Conservation (phyloP, 2,329 filamentous ascomycete species). For the Diaporthe citriasiana region DNA sequence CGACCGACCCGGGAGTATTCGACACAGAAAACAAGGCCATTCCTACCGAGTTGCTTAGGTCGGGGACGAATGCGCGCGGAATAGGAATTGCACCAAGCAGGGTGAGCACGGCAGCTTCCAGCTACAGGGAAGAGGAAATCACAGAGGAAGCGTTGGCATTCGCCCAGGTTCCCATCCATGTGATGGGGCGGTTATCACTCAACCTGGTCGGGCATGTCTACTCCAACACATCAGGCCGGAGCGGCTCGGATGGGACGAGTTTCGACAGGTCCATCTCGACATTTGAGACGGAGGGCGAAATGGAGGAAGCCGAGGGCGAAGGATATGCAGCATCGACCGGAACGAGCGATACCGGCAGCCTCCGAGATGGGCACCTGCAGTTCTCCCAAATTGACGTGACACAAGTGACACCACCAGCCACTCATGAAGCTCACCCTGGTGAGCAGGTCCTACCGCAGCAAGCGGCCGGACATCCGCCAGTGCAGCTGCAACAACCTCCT, state of each 20-base stretch:
- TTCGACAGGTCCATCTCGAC: slow-evolving; percentile 36
- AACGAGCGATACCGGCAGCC: slow-evolving; percentile 37
- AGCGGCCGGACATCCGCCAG: background rate
- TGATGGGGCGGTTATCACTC: slow-evolving; percentile 38
- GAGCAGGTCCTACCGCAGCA: background rate
- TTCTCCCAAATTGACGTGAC: slow-evolving; percentile 38
- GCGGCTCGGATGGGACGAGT: slow-evolving; percentile 37
- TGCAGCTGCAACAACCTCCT: slow-evolving; percentile 1
- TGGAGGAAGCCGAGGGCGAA: slow-evolving; percentile 29
- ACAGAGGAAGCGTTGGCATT: slow-evolving; percentile 42
- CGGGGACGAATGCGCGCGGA: background rate
- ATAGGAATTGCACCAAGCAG: slow-evolving; percentile 15
- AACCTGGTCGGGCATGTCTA: slow-evolving; percentile 42
- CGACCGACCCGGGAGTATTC: background rate
- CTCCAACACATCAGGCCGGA: slow-evolving; percentile 29
- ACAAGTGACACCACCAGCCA: slow-evolving; percentile 29
- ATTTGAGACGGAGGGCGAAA: slow-evolving; percentile 34
- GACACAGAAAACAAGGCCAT: background rate
- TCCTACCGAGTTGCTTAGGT: background rate
- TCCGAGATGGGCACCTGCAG: slow-evolving; percentile 32
- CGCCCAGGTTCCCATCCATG: slow-evolving; percentile 41
- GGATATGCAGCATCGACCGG: slow-evolving; percentile 34
- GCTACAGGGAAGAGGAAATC: slow-evolving; percentile 33
- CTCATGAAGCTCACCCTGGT: slow-evolving; percentile 2
- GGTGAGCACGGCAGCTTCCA: slow-evolving; percentile 24